These are phyloP conservation scores for Cystoisospora suis DNA, from an alignment of 169 alveolate genomes.

Conservation along the genomic window DNA sequence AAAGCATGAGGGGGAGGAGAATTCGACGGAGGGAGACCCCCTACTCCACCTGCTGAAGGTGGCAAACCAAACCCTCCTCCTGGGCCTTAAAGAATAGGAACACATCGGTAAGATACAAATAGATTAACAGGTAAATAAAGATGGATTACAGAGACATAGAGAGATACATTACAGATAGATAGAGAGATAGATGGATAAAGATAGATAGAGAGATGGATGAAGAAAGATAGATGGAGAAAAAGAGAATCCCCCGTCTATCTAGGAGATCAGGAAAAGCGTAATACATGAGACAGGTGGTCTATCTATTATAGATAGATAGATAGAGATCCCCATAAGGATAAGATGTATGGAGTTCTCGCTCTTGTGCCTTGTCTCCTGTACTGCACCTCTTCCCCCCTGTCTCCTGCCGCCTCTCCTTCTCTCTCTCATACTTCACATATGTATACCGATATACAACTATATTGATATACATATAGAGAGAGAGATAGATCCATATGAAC, in stretches of 20 bases:
- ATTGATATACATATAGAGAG: neutral
- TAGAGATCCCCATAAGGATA: neutral
- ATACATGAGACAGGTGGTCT: too few species aligned
- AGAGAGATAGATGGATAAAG: neutral
- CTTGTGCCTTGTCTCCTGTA: neutral
- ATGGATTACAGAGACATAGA: neutral
- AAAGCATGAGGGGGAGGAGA: neutral
- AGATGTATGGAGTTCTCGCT: neutral
- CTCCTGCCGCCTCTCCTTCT: neutral
- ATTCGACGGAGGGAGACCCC: too few species aligned
- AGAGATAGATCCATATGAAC: neutral
- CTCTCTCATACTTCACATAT: neutral
- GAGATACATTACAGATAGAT: neutral
- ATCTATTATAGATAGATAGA: too few species aligned
- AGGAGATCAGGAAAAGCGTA: too few species aligned
- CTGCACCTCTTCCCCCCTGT: neutral
- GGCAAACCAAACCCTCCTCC: too few species aligned
- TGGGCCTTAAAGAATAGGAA: neutral
- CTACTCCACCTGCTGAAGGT: too few species aligned
- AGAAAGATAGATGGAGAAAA: neutral
- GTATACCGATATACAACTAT: neutral
- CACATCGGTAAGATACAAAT: neutral
- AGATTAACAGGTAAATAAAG: neutral
- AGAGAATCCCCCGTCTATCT: too few species aligned
- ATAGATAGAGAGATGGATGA: neutral